Evolutionary conservation across 2,329 filamentous ascomycete species (phyloP).

Genomic region (Plenodomus lindquistii): DNA sequence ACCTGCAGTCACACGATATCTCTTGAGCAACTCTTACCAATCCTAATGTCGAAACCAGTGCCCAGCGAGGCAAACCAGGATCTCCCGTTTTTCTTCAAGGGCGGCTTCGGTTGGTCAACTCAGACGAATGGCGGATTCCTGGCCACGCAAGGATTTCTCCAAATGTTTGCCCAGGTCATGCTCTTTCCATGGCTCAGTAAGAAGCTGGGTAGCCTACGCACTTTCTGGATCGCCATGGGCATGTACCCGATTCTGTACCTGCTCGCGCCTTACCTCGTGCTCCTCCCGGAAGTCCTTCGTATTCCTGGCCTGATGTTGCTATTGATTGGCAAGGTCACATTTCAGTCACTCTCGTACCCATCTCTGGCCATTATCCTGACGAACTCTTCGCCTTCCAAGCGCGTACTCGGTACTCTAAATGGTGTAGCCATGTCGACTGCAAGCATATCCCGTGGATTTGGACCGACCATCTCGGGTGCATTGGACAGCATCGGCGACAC

Average conservation of each 20-base stretch:
- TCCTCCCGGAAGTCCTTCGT: constrained; percentile 73
- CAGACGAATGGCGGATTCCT: constrained; percentile 87
- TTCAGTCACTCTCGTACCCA: constrained; percentile 88
- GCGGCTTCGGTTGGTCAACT: constrained; percentile 81
- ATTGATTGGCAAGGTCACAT: constrained; percentile 90
- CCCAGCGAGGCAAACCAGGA: constrained; percentile 52
- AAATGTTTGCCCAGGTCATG: constrained; percentile 82
- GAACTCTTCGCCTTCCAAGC: constrained; percentile 81
- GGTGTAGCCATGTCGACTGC: constrained; percentile 90
- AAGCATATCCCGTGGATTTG: constrained; percentile 84
- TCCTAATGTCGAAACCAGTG: constrained; percentile 77
- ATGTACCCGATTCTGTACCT: constrained; percentile 89
- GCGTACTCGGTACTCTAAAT: constrained; percentile 88
- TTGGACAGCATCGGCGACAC: constrained; percentile 80
- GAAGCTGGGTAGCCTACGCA: constrained; percentile 74
- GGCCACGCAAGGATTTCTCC: constrained; percentile 85
- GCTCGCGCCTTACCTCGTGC: constrained; percentile 82
- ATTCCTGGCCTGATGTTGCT: constrained; percentile 76
- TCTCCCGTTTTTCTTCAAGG: constrained; percentile 86
- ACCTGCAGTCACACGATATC: constrained; percentile 85
- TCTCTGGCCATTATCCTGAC: constrained; percentile 86
- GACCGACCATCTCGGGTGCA: constrained; percentile 83
- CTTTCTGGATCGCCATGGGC: constrained; percentile 80
- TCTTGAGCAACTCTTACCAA: constrained; percentile 89
- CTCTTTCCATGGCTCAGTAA: constrained; percentile 79